Evolutionary conservation across 176 grass and related monocot species (phyloP), one percentile per base, ranked within the genome.

Genomic region (Oryza meyeriana): DNA sequence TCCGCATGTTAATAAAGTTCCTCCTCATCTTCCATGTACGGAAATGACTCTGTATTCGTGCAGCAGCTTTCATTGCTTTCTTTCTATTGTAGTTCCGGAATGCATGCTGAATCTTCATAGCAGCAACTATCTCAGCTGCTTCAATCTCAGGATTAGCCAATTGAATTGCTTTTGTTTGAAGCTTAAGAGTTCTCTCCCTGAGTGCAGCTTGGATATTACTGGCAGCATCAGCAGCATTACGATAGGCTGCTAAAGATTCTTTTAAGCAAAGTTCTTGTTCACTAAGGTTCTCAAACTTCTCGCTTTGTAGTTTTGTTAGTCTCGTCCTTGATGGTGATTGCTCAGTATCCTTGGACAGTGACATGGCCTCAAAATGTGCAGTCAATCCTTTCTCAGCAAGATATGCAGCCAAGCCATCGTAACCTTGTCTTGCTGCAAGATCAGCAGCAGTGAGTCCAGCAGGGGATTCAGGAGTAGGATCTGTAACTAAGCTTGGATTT

Each of bases 181-280:
- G 77, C 64, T 87, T 95, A 62, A 99, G 78, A 72, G 96, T 76
- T 78, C 96, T 88, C 71, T 99, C 93, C 72, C 93, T 93, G 65
- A 99, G 90, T 55, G 93, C 96, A 22, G 87, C 90, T 81, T 95
- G 96, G 85, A 99, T 99, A 83, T 88, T 92, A 67, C 24, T 88
- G 22, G 96, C 96, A 79, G 96, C 96, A 88, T 95, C 91, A 75
- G 96, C 96, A 72, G 96, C 96, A 87, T 91, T 99, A 66, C 96
- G 84, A 72, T 95, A 99, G 42, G 93, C 96, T 58, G 93, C 93
- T 82, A 99, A 86, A 80, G 96, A 99, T 66, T 95, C 96, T 88
- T 83, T 90, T 71, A 99, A 89, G 83, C 96, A 99, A 68, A 99
- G 58, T 79, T 99, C 96, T 88, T 95, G 91, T 84, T 99, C 96